phyloP scores from a whole-genome alignment of 208 protist genomes.

The Leishmania gerbilli region DNA sequence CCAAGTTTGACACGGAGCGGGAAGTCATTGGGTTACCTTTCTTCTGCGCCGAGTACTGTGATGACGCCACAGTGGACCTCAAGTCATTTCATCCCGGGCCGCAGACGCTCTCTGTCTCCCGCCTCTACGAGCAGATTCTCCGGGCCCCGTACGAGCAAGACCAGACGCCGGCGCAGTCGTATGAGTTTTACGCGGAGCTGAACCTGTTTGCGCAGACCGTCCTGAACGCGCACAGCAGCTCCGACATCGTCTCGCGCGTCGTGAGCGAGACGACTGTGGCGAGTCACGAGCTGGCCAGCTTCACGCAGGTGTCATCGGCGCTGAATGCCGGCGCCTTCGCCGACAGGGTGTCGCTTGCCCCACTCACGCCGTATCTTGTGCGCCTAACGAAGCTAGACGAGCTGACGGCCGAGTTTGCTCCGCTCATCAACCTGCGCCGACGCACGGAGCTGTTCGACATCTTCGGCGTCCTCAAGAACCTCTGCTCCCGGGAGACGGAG shows the following conservation, averaged over 20 bases:
- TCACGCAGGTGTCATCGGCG: conserved; percentile 50
- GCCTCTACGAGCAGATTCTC: conserved; percentile 62
- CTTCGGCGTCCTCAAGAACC: conserved; percentile 76
- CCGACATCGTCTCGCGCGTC: conserved; percentile 20
- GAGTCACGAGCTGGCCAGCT: conserved; percentile 72
- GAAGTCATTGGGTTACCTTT: conserved; percentile 67
- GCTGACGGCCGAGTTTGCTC: conserved; percentile 68
- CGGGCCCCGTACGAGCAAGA: conserved; percentile 35
- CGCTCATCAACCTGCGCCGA: conserved; percentile 75
- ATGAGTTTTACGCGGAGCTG: conserved; percentile 87
- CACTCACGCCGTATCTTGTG: conserved; percentile 68
- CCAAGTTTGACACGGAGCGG: conserved; percentile 52
- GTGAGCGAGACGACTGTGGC: conserved; percentile 29
- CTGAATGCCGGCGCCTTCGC: conserved; percentile 58
- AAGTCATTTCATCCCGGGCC: conserved; percentile 38
- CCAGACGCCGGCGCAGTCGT: conserved; percentile 32
- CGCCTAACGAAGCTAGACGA: conserved; percentile 76
- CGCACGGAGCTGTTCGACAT: conserved; percentile 82
- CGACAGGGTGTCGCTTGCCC: conserved; percentile 50
- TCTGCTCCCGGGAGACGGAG: conserved; percentile 72
- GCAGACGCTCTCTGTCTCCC: conserved; percentile 41
- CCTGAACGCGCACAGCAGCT: conserved; percentile 22
- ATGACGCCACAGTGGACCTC: conserved; percentile 59
- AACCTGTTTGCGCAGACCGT: conserved; percentile 68
- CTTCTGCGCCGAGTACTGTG: conserved; percentile 53